phyloP scores from a whole-genome alignment of 306 rosid genomes.

The Dalbergia cultrata region DNA sequence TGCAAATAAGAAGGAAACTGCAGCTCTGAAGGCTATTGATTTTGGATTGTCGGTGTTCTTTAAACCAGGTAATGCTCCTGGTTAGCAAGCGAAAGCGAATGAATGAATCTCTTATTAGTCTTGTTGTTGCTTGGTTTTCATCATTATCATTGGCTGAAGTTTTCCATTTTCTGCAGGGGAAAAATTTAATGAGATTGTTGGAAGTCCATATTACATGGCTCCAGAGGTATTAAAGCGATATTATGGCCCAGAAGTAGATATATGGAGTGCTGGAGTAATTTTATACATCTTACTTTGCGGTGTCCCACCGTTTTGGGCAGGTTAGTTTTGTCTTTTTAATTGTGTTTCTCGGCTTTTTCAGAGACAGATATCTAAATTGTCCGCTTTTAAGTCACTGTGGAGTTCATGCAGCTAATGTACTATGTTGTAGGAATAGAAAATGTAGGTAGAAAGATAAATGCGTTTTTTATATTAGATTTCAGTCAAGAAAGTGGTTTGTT shows the following conservation, averaged over 20 bases:
- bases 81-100: not conserved
- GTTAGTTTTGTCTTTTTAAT: slow-evolving; percentile 58
- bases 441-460: slow-evolving; percentile 5
- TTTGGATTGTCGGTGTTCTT: slow-evolving; percentile 95
- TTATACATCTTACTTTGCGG: slow-evolving; percentile 96
- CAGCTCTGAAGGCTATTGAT: slow-evolving; percentile 88
- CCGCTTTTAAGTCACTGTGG: slow-evolving; percentile 7
- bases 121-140: slow-evolving; percentile 28
- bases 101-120: not conserved
- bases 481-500: slow-evolving; percentile 7
- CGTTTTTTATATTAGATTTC: not conserved
- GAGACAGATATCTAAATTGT: not conserved
- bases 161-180: slow-evolving; percentile 63
- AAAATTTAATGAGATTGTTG: slow-evolving; percentile 87
- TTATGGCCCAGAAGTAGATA: slow-evolving; percentile 94
- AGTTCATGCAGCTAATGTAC: slow-evolving; percentile 34
- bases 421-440: not conserved
- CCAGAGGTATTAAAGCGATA: slow-evolving; percentile 90
- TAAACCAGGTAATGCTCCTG: slow-evolving; percentile 75
- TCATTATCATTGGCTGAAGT: slow-evolving; percentile 38
- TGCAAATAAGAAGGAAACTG: slow-evolving; percentile 87
- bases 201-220: slow-evolving; percentile 99
- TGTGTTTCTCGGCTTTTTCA: slow-evolving; percentile 19
- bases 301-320: slow-evolving; percentile 99
- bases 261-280: slow-evolving; percentile 99